These are phyloP conservation scores for Pichia nakasei DNA, from an alignment of 805 yeast species.

Conservation along the genomic window DNA sequence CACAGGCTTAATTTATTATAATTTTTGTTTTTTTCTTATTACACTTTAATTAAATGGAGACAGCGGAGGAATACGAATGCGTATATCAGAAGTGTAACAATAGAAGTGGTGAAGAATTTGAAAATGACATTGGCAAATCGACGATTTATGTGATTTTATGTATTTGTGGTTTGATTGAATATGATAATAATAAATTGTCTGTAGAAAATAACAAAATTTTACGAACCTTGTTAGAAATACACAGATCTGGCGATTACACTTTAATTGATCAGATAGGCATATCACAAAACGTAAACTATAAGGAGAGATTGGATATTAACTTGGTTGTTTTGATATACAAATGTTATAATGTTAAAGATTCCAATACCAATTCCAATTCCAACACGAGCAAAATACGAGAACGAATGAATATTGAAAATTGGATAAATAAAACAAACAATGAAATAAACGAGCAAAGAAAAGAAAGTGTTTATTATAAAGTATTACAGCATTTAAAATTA, in stretches of 20 bases:
- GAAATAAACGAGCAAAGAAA: neutral
- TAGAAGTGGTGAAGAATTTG: neutral
- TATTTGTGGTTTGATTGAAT: no score
- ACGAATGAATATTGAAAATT: neutral
- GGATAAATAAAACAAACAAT: neutral
- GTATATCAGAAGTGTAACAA: no score
- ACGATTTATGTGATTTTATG: no score
- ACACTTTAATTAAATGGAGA: no score
- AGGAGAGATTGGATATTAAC: neutral
- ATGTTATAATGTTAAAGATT: neutral
- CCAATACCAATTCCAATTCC: no score
- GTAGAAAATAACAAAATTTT: no score
- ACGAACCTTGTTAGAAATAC: neutral
- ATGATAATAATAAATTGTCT: no score
- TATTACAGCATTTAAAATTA: neutral
- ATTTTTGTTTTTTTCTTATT: no score
- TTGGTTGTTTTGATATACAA: neutral
- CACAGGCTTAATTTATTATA: no score
- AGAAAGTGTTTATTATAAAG: neutral
- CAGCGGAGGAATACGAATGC: no score
- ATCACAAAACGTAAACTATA: neutral
- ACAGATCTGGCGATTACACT: neutral
- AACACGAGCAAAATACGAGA: neutral
- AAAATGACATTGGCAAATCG: no score
- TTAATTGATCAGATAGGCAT: neutral